Evolutionary conservation across 2,329 filamentous ascomycete genomes (phyloP), one percentile per base, ranked within the genome.

Genomic region (Bisporella sp.): DNA sequence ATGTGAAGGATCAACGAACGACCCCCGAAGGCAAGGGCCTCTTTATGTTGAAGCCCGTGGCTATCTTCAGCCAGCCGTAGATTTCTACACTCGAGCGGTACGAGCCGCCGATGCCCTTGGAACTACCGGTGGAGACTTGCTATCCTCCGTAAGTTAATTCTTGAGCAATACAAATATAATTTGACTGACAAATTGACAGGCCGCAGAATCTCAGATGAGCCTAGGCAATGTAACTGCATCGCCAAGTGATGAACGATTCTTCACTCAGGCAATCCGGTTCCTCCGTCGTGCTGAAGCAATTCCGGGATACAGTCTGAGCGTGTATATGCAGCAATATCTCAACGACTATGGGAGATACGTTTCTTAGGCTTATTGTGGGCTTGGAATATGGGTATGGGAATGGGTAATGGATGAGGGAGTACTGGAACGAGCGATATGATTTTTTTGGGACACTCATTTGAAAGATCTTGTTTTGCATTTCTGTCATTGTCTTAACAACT

Each of bases 31-130:
- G 58, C 63, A 62, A 57, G 64, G 61, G 56, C 61, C 59, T 46
- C 56, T 77, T 46, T 76, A 77, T 59, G 73, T 77, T 11, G 74
- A 78, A 63, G 76, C 75, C 46, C 68, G 75, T 51, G 73, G 71
- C 1, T 68, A 71, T 48, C 63, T 79, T 5, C 67, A 75, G 35
- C 75, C 76, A 45, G 73, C 76, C 6, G 70, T 69, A 5, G 76
- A 79, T 50, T 77, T 77, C 57, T 69, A 76, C 48, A 65, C 68
- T 43, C 64, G 70, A 49, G 74, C 75, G 28, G 69, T 76, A 9
- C 63, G 68, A 48, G 64, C 68, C 40, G 73, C 74, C 5, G 66
- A 67, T 41, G 56, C 58, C 13, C 68, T 71, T 51, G 63, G 64
- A 5, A 56, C 48, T 5, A 53, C 70, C 5, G 69, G 65, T 21